phyloP scores from a whole-genome alignment of 2,329 filamentous ascomycete species.

The Aspergillus costaricaensis region DNA sequence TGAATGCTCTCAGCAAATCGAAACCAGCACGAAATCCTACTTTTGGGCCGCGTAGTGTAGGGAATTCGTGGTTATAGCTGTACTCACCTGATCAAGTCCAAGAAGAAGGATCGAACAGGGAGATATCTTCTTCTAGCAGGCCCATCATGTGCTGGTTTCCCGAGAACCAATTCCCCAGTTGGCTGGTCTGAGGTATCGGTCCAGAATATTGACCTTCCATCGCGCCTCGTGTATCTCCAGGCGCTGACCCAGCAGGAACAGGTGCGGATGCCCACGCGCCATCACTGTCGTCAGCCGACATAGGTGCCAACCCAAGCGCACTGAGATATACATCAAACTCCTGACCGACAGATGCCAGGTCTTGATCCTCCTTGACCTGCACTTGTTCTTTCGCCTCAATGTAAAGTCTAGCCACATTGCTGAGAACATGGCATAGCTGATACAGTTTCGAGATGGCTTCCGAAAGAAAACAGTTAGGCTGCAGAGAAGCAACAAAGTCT shows the following conservation, averaged over 20 bases:
- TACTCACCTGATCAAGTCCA: conserved; percentile 6
- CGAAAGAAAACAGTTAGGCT: conserved; percentile 54
- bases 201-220: conserved; percentile 17
- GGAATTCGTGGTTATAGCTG: neutral
- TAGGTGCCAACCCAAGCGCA: conserved; percentile 62
- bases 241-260: conserved; percentile 4
- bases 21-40: neutral
- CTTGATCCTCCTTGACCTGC: conserved; percentile 50
- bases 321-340: conserved; percentile 67
- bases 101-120: conserved; percentile 29
- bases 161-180: conserved; percentile 65
- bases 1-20: neutral
- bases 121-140: conserved; percentile 61
- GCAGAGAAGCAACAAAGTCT: conserved; percentile 59
- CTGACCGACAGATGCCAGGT: conserved; percentile 55
- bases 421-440: conserved; percentile 63
- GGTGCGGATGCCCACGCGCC: conserved; percentile 11
- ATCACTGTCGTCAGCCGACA: conserved; percentile 17
- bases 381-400: conserved; percentile 63
- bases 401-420: conserved; percentile 63
- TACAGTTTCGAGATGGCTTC: conserved; percentile 63
- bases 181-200: conserved; percentile 34
- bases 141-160: conserved; percentile 67
- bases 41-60: neutral
- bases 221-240: conserved; percentile 16